Evolutionary conservation across 441 rosid genomes (phyloP).

Genomic region (Lepidium campestre): DNA sequence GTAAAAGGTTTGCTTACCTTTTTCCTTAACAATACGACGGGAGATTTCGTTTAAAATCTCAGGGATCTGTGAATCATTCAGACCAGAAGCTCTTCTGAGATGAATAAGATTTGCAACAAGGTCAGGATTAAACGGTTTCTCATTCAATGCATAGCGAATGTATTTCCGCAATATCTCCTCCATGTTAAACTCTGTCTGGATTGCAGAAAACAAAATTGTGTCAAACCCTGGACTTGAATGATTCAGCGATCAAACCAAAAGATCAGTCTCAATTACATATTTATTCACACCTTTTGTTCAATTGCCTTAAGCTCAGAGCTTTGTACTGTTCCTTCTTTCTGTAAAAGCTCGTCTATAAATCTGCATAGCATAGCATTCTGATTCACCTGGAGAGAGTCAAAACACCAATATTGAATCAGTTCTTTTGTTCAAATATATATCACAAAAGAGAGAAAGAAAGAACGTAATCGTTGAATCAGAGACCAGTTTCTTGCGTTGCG

Average conservation of each 20-base stretch:
- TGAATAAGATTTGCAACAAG: conserved; percentile 56
- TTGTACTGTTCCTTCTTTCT: conserved; percentile 46
- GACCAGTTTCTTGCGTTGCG: conserved; percentile 69
- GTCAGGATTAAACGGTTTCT: conserved; percentile 81
- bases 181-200: conserved; percentile 91
- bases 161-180: conserved; percentile 86
- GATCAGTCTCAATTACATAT: neutral
- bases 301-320: conserved; percentile 47
- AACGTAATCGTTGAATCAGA: neutral
- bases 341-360: conserved; percentile 64
- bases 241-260: neutral
- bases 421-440: neutral
- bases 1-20: conserved; percentile 38
- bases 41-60: conserved; percentile 81
- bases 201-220: neutral
- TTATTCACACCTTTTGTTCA: conserved; percentile 53
- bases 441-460: neutral
- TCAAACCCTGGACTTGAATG: neutral
- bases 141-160: conserved; percentile 82
- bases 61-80: conserved; percentile 67
- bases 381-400: conserved; percentile 46
- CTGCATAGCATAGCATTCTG: conserved; percentile 77
- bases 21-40: conserved; percentile 67
- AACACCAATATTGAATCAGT: neutral
- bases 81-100: conserved; percentile 66